These are phyloP conservation scores for Nematodospora anomalae DNA, from an alignment of 1,139 yeast species.

Conservation along the genomic window DNA sequence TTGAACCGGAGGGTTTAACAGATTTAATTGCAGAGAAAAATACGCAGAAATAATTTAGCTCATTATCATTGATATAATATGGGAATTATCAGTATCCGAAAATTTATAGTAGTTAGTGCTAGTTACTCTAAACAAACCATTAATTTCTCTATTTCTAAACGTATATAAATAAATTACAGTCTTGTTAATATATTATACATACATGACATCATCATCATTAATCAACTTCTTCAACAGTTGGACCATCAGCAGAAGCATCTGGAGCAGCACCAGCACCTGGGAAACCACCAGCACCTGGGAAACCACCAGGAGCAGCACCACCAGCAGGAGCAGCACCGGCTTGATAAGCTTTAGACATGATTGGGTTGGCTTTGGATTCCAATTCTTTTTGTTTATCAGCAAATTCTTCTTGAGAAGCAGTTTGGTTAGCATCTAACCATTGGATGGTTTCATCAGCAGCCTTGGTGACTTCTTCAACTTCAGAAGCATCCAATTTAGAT, in stretches of 20 bases:
- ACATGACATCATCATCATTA: slow-evolving; percentile 29
- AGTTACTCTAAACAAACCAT: too few species aligned
- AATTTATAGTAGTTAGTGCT: too few species aligned
- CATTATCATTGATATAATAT: too few species aligned
- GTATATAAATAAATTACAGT: background rate
- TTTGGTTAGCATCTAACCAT: slow-evolving; percentile 87
- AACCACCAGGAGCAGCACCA: slow-evolving; percentile 61
- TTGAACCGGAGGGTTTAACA: slow-evolving; percentile 1
- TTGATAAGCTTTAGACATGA: slow-evolving; percentile 89
- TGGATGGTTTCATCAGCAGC: slow-evolving; percentile 83
- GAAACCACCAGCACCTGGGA: slow-evolving; percentile 55
- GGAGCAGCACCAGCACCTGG: slow-evolving; percentile 54
- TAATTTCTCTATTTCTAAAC: too few species aligned
- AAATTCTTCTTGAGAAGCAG: slow-evolving; percentile 86
- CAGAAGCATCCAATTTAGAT: slow-evolving; percentile 80
- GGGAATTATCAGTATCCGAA: too few species aligned
- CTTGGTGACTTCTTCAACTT: slow-evolving; percentile 74
- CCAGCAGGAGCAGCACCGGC: slow-evolving; percentile 58
- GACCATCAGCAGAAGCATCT: slow-evolving; percentile 75
- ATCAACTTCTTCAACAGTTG: slow-evolving; percentile 94
- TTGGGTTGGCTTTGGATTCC: slow-evolving; percentile 91
- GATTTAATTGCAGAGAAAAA: slow-evolving; percentile 3
- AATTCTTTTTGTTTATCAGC: slow-evolving; percentile 90
- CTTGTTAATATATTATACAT: slow-evolving; percentile 10
- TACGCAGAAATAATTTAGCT: too few species aligned